Conservation (phyloP, 108 stramenopile species). For the Discostella pseudostelligera region DNA sequence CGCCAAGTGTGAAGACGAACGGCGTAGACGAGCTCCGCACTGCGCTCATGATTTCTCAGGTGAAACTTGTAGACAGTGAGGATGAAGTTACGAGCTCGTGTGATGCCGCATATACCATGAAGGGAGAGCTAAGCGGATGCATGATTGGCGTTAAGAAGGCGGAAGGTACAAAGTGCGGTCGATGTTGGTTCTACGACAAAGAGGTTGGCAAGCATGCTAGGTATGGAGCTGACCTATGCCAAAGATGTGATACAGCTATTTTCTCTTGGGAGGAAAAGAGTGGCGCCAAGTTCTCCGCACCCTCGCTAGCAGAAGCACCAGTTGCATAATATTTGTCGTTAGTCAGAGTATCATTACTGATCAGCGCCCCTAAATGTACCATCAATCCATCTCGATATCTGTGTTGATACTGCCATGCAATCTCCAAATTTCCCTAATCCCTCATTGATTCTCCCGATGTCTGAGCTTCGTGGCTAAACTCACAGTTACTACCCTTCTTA, state of each 20-base stretch:
- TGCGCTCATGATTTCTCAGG: slow-evolving; percentile 84
- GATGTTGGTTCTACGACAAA: slow-evolving; percentile 91
- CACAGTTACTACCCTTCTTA: slow-evolving; percentile 44
- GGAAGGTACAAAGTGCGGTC: slow-evolving; percentile 78
- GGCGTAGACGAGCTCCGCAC: slow-evolving; percentile 90
- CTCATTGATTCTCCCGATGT: too few relatives aligned
- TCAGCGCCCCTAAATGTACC: too few relatives aligned
- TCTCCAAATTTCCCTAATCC: slow-evolving; percentile 1
- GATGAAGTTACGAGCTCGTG: slow-evolving; percentile 53
- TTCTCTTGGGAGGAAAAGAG: slow-evolving; percentile 70
- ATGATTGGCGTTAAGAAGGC: slow-evolving; percentile 82
- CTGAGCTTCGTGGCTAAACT: slow-evolving; percentile 42
- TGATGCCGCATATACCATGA: slow-evolving; percentile 64
- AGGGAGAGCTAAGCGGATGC: slow-evolving; percentile 65
- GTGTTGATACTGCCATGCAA: background rate
- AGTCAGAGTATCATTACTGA: background rate
- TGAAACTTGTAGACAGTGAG: slow-evolving; percentile 67
- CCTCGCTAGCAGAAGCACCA: slow-evolving; percentile 46
- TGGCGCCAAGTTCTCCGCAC: slow-evolving; percentile 58
- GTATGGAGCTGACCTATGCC: slow-evolving; percentile 70
- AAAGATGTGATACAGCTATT: slow-evolving; percentile 84
- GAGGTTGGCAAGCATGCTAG: slow-evolving; percentile 62
- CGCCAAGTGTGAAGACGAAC: slow-evolving; percentile 81
- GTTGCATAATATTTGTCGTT: slow-evolving; percentile 30
- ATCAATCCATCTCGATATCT: too few relatives aligned